Conservation (phyloP, 257 asterid genomes). For the Solanum stenotomum region DNA sequence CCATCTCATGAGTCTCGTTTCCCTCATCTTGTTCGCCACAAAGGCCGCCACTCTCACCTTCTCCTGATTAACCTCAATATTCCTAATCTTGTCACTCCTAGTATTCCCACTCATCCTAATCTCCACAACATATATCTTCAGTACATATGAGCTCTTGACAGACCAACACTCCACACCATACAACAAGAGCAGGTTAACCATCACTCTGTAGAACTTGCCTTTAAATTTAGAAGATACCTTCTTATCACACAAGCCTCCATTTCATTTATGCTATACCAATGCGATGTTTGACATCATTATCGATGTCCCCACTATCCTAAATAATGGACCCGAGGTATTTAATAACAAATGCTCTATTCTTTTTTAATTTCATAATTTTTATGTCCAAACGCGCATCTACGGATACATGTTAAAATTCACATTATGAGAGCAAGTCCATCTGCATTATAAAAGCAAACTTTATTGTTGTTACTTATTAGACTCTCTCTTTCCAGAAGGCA, state of each 20-base stretch:
- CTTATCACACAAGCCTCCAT: not conserved
- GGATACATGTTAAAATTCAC: not conserved
- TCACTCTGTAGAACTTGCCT: not conserved
- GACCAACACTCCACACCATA: not conserved
- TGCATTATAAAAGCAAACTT: constrained; percentile 6
- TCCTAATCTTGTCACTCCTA: not conserved
- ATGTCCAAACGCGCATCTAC: not conserved
- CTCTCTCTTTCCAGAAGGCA: constrained; percentile 53
- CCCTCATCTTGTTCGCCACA: not conserved
- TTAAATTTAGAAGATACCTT: not conserved
- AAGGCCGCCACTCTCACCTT: not conserved
- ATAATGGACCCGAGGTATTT: not conserved
- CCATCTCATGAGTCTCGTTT: not conserved
- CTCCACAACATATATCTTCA: not conserved
- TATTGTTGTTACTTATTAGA: constrained; percentile 11
- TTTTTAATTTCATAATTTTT: not conserved
- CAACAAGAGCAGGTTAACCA: not conserved
- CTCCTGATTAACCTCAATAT: not conserved
- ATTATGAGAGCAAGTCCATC: not conserved
- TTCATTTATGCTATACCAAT: not conserved
- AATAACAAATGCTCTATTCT: too few species aligned
- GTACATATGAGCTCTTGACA: not conserved
- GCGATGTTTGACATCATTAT: not conserved
- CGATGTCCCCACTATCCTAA: not conserved
- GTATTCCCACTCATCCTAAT: not conserved